Evolutionary conservation across 305 asterid species (phyloP).

Genomic region (Solanum chacoense): DNA sequence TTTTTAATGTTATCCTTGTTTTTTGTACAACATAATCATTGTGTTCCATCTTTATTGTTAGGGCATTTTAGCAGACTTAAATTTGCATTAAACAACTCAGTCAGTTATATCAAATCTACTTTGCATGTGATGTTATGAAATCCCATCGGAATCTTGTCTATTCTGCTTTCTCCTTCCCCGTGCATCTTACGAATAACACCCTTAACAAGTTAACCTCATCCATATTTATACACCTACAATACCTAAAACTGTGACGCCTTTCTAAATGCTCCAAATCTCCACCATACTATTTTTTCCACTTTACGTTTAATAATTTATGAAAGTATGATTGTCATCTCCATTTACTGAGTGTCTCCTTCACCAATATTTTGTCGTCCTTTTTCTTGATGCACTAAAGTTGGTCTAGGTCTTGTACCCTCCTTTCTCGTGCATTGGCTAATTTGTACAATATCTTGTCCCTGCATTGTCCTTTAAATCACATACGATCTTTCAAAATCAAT

Average conservation of each 20-base stretch:
- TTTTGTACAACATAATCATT: neutral
- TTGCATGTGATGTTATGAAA: neutral
- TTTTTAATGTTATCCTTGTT: neutral
- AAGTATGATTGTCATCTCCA: neutral
- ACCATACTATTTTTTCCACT: neutral
- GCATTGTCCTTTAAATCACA: neutral
- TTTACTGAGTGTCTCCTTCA: neutral
- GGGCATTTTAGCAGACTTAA: neutral
- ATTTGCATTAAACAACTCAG: neutral
- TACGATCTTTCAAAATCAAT: neutral
- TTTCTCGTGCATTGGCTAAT: too few relatives aligned
- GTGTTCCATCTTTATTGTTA: neutral
- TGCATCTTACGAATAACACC: neutral
- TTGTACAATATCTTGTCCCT: too few relatives aligned
- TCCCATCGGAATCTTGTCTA: neutral
- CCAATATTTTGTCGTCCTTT: neutral
- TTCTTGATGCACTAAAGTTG: neutral
- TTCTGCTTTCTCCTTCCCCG: too few relatives aligned
- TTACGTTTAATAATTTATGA: too few relatives aligned
- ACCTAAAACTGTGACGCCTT: neutral
- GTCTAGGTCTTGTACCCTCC: neutral
- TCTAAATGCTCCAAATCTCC: neutral
- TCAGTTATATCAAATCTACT: neutral
- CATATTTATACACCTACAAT: neutral
- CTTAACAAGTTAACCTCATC: neutral